These are phyloP conservation scores for Linderniella brevidens DNA, from an alignment of 257 asterid species.

Conservation along the genomic window DNA sequence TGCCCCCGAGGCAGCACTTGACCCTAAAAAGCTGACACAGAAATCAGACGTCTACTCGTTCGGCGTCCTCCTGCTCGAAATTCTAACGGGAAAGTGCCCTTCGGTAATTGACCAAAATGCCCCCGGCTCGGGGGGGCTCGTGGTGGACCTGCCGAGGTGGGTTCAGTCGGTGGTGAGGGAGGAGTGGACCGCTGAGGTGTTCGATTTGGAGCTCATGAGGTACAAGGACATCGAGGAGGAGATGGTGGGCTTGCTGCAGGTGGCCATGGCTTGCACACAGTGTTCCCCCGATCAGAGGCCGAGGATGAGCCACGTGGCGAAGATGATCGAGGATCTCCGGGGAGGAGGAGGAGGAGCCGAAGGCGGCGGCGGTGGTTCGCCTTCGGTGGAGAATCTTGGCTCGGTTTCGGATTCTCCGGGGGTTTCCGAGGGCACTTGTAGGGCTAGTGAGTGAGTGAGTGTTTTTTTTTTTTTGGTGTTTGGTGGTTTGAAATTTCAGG, in stretches of 20 bases:
- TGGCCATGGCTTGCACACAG: conserved; percentile 65
- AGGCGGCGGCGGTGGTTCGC: conserved; percentile 24
- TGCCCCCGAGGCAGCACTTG: conserved; percentile 62
- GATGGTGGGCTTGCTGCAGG: conserved; percentile 88
- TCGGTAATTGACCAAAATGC: conserved; percentile 30
- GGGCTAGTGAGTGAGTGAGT: conserved; percentile 37
- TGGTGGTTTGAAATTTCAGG: too few species aligned
- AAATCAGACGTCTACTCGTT: conserved; percentile 69
- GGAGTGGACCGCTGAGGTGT: conserved; percentile 98
- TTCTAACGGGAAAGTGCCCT: conserved; percentile 84
- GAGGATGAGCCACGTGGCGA: conserved; percentile 47
- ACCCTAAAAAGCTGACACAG: conserved; percentile 47
- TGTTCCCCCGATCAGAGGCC: conserved; percentile 63
- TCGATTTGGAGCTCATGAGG: conserved; percentile 96
- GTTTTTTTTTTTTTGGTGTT: neutral
- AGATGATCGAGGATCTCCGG: conserved; percentile 68
- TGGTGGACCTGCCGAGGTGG: conserved; percentile 81
- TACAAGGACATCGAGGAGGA: conserved; percentile 90
- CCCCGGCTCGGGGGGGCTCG: conserved; percentile 42
- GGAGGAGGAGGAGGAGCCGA: conserved; percentile 51
- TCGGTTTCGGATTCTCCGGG: conserved; percentile 75
- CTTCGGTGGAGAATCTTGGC: conserved; percentile 32
- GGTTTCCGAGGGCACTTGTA: conserved; percentile 38
- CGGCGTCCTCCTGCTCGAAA: conserved; percentile 69
- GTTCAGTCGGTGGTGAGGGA: conserved; percentile 95